phyloP scores from a whole-genome alignment of 176 grass and related monocot species.

The Guadua angustifolia region DNA sequence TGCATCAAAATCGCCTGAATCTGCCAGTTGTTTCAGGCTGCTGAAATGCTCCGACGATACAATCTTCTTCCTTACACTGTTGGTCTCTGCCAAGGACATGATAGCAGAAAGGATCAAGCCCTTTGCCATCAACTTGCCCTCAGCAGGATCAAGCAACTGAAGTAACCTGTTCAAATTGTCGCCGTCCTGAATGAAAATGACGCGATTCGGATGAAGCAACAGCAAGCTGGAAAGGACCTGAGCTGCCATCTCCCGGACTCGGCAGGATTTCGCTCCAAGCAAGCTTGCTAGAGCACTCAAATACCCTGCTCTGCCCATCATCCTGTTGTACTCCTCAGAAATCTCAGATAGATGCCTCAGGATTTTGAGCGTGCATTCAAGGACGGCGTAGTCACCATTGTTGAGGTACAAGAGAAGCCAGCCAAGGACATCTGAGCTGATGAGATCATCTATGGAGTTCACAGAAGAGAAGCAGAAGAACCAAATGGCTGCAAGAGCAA shows the following conservation, averaged over 20 bases:
- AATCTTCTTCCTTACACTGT: conserved; percentile 75
- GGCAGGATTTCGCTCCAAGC: conserved; percentile 66
- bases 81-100: conserved; percentile 65
- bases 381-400: conserved; percentile 61
- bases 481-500: conserved; percentile 66
- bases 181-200: conserved; percentile 70
- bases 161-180: conserved; percentile 64
- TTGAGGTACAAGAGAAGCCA: conserved; percentile 72
- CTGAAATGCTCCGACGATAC: conserved; percentile 67
- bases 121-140: conserved; percentile 61
- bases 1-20: conserved; percentile 59
- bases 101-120: conserved; percentile 66
- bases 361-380: conserved; percentile 68
- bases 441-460: conserved; percentile 51
- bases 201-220: conserved; percentile 47
- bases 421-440: conserved; percentile 53
- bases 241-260: conserved; percentile 66
- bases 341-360: conserved; percentile 58
- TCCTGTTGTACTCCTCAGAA: conserved; percentile 64
- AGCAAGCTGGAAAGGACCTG: conserved; percentile 64
- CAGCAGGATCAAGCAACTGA: conserved; percentile 59
- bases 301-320: conserved; percentile 68
- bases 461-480: conserved; percentile 66
- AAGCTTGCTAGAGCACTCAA: conserved; percentile 58
- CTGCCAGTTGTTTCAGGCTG: conserved; percentile 68